Evolutionary conservation across 2,329 filamentous ascomycete species (phyloP), one percentile per base, ranked within the genome.

Genomic region (Aureobasidium sp.): DNA sequence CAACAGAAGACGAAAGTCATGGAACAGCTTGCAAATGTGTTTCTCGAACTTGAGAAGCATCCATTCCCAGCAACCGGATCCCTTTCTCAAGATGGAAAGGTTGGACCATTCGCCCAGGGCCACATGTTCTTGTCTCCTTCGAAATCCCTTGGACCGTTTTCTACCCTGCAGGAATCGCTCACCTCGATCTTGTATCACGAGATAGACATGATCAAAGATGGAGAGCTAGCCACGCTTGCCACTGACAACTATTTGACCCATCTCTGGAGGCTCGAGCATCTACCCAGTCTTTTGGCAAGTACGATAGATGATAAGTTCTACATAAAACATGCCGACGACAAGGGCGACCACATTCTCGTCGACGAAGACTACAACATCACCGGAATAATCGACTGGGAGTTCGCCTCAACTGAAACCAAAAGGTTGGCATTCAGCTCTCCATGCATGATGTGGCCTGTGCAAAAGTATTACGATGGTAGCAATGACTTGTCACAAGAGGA

Each of bases 381-480:
- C 5, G 42, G 8, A 1, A 20, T 42, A 1, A 77, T 82, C 57
- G 78, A 82, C 64, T 82, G 77, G 77, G 47, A 61, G 36, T 64
- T 61, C 36, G 53, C 62, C 22, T n/a, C 34, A n/a, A 57, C 25
- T 15, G 53, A 31, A 31, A 41, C 37, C 5, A 57, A 45, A 25
- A 22, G 15, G 3, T 39, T 2, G 3, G 53, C 53, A n/a, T 57
- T 57, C 25, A 41, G 53, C 11, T 57, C 53, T 27, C 53, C 53
- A 14, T 57, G 53, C n/a, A 57, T 57, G 39, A 57, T 57, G 53
- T 57, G 53, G 53, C 53, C 53, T n/a, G 53, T 57, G 2, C 17
- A 15, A 12, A 14, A 57, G 17, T 57, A 41, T n/a, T 57, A 57
- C 53, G 29, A 57, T 7, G 39, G 53, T 6, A 37, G 31, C 27